Evolutionary conservation across 768 basidiomycete genomes (phyloP).

Genomic region (Pleurotus sapidus): DNA sequence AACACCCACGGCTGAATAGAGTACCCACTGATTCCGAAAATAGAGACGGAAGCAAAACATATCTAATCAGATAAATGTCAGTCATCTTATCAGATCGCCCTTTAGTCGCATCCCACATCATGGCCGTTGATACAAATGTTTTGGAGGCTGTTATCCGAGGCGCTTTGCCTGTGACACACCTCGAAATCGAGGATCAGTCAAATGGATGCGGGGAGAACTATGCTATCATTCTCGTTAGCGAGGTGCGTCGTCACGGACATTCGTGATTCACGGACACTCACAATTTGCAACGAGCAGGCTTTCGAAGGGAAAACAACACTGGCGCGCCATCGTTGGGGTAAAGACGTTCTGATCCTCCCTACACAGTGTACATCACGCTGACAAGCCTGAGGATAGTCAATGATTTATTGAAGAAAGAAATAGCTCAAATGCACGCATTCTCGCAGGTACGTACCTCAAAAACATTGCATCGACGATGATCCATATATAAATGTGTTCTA

Average conservation of each 20-base stretch:
- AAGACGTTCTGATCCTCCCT: slow-evolving; percentile 14
- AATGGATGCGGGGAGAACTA: slow-evolving; percentile 83
- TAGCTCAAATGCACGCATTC: slow-evolving; percentile 83
- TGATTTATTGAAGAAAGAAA: slow-evolving; percentile 68
- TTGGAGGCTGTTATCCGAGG: slow-evolving; percentile 63
- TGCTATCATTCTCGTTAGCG: slow-evolving; percentile 71
- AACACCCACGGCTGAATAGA: not conserved
- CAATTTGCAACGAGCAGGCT: slow-evolving; percentile 32
- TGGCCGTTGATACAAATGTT: slow-evolving; percentile 58
- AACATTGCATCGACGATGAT: not conserved
- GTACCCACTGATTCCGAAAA: not conserved
- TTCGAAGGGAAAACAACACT: slow-evolving; percentile 83
- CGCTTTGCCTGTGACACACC: slow-evolving; percentile 61
- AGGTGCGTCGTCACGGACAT: slow-evolving; percentile 36
- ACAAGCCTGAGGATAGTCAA: slow-evolving; percentile 51
- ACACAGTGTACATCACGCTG: not conserved
- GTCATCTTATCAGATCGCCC: not conserved
- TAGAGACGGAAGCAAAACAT: not conserved
- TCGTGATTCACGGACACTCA: not conserved
- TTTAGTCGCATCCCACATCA: slow-evolving; percentile 19
- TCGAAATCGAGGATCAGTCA: slow-evolving; percentile 76
- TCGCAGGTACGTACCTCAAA: slow-evolving; percentile 61
- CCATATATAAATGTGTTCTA: slow-evolving; percentile 19
- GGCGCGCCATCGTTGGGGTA: slow-evolving; percentile 70
- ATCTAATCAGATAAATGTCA: slow-evolving; percentile 5